These are phyloP conservation scores for Spathaspora arborariae DNA, from an alignment of 805 yeast species.

Conservation along the genomic window DNA sequence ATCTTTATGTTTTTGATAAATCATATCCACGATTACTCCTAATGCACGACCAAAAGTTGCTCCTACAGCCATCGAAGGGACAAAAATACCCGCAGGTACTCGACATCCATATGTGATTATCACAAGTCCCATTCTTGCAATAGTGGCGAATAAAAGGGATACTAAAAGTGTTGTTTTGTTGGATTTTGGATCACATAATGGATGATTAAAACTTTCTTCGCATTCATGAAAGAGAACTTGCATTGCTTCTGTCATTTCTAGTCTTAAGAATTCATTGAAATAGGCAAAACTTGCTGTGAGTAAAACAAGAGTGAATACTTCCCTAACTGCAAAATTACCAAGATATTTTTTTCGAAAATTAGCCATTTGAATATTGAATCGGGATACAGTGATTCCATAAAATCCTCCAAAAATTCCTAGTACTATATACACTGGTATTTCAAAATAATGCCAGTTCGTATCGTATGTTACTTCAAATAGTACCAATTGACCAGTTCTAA, in stretches of 20 bases:
- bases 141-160: slow-evolving; percentile 66
- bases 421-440: slow-evolving; percentile 72
- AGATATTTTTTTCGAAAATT: slow-evolving; percentile 73
- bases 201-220: slow-evolving; percentile 40
- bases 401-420: slow-evolving; percentile 90
- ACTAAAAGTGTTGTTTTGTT: slow-evolving; percentile 36
- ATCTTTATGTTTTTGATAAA: slow-evolving; percentile 28
- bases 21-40: slow-evolving; percentile 64
- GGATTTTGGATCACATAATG: slow-evolving; percentile 32
- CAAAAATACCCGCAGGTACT: slow-evolving; percentile 97
- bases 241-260: slow-evolving; percentile 97
- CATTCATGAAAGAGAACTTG: slow-evolving; percentile 85
- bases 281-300: slow-evolving; percentile 77
- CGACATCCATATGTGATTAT: slow-evolving; percentile 87
- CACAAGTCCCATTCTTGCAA: slow-evolving; percentile 66
- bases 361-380: slow-evolving; percentile 71
- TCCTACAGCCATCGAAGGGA: slow-evolving; percentile 96
- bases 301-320: slow-evolving; percentile 62
- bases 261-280: slow-evolving; percentile 71
- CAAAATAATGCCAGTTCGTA: slow-evolving; percentile 81
- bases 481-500: slow-evolving; percentile 91
- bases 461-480: slow-evolving; percentile 89
- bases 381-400: slow-evolving; percentile 76
- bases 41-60: slow-evolving; percentile 89
- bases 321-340: slow-evolving; percentile 56